phyloP scores from a whole-genome alignment of 345 rosid genomes.

The Moricandia moricandioides region DNA sequence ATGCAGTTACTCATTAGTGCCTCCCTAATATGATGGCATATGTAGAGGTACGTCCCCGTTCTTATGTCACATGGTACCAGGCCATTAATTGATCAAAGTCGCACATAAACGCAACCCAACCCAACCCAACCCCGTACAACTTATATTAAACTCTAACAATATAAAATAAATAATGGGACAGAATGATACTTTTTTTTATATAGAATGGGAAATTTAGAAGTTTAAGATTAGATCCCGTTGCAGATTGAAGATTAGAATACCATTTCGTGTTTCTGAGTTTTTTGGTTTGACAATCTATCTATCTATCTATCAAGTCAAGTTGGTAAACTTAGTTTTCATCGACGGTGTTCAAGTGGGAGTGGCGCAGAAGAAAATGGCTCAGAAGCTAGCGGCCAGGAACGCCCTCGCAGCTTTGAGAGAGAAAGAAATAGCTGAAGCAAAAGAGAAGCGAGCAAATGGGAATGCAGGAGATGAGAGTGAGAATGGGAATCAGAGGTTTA shows the following conservation, averaged over 20 bases:
- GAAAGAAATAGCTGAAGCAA: slow-evolving; percentile 63
- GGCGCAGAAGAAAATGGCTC: slow-evolving; percentile 99
- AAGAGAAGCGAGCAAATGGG: slow-evolving; percentile 48
- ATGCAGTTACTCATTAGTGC: neutral
- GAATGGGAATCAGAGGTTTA: slow-evolving; percentile 81
- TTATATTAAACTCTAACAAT: neutral
- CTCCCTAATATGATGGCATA: slow-evolving; percentile 25
- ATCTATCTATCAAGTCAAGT: too few relatives aligned
- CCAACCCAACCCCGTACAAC: neutral
- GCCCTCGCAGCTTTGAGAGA: slow-evolving; percentile 80
- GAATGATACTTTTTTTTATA: neutral
- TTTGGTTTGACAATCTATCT: too few relatives aligned
- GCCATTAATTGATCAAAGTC: neutral
- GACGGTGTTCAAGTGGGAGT: slow-evolving; percentile 90
- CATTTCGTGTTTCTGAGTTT: neutral
- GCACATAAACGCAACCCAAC: neutral
- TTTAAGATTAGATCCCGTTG: neutral
- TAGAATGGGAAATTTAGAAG: neutral
- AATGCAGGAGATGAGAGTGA: slow-evolving; percentile 55
- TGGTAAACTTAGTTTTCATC: slow-evolving; percentile 51
- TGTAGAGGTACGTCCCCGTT: slow-evolving; percentile 10
- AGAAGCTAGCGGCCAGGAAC: slow-evolving; percentile 96
- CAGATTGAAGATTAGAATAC: neutral
- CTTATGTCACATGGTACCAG: slow-evolving; percentile 11
- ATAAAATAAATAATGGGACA: neutral